These are phyloP conservation scores for Voacanga thouarsii DNA, from an alignment of 257 asterid genomes.

Conservation along the genomic window DNA sequence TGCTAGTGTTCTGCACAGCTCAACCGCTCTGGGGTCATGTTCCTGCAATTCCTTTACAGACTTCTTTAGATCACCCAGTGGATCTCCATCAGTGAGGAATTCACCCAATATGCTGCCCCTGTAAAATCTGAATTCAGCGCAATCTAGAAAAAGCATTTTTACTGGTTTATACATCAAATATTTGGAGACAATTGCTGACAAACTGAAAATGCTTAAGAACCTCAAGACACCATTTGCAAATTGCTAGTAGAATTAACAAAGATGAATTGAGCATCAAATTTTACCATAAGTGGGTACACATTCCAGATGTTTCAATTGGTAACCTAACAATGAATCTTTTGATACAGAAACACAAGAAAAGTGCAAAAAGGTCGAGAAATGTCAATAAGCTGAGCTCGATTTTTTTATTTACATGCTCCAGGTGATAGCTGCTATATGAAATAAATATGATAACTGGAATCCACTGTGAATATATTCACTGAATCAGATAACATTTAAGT, in stretches of 20 bases:
- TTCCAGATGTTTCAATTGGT: neutral
- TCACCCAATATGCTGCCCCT: conserved; percentile 62
- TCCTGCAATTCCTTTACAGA: conserved; percentile 46
- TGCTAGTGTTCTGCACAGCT: conserved; percentile 44
- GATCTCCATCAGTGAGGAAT: conserved; percentile 55
- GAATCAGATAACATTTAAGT: neutral
- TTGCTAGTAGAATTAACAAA: no score
- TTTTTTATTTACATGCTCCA: neutral
- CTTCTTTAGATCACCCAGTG: conserved; percentile 39
- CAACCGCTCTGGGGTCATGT: conserved; percentile 34
- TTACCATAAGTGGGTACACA: neutral
- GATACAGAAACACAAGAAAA: neutral
- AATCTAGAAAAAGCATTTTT: neutral
- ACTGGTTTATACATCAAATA: neutral
- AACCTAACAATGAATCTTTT: neutral
- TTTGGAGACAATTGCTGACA: neutral
- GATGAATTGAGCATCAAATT: neutral
- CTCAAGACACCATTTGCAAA: neutral
- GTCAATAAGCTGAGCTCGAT: neutral
- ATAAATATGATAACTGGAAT: neutral
- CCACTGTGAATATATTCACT: neutral
- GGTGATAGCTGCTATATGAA: neutral
- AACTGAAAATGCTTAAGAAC: neutral
- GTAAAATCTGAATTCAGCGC: conserved; percentile 17
- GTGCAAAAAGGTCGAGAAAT: neutral